These are phyloP conservation scores for Colletotrichum euphorbiae DNA, from an alignment of 2,329 filamentous ascomycete genomes.

Conservation along the genomic window DNA sequence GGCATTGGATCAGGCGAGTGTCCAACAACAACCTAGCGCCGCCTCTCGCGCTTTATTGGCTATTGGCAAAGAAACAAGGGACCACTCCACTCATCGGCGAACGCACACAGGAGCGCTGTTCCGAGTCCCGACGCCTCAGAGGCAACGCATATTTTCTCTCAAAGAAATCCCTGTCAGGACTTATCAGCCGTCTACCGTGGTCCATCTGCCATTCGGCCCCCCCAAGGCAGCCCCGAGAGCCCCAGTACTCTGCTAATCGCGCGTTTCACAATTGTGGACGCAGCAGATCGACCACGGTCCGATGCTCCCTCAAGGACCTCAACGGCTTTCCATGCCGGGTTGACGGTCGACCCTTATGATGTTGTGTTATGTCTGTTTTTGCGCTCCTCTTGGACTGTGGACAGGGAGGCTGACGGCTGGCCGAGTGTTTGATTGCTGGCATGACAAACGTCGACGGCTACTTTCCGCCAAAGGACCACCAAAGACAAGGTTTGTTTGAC, in stretches of 20 bases:
- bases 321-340: conserved; percentile 7
- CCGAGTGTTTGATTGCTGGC: conserved; percentile 18
- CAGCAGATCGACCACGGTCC: conserved; percentile 37
- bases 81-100: conserved; percentile 12
- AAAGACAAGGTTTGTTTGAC: conserved; percentile 15
- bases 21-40: not conserved
- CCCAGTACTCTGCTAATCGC: conserved; percentile 22
- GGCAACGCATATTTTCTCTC: conserved; percentile 1
- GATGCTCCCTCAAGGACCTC: conserved; percentile 25
- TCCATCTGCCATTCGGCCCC: conserved; percentile 29
- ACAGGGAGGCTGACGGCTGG: conserved; percentile 1
- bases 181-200: conserved; percentile 21
- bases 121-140: conserved; percentile 6
- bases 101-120: not conserved
- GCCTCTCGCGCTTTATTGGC: not conserved
- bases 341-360: conserved; percentile 29
- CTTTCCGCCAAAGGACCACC: conserved; percentile 29
- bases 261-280: conserved; percentile 36
- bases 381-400: not conserved
- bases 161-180: conserved; percentile 22
- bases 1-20: not conserved
- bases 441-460: conserved; percentile 28
- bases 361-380: conserved; percentile 8
- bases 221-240: conserved; percentile 18
- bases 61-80: conserved; percentile 14